These are phyloP conservation scores for Penicillium vulpinum DNA, from an alignment of 2,329 filamentous ascomycete genomes.

Conservation along the genomic window DNA sequence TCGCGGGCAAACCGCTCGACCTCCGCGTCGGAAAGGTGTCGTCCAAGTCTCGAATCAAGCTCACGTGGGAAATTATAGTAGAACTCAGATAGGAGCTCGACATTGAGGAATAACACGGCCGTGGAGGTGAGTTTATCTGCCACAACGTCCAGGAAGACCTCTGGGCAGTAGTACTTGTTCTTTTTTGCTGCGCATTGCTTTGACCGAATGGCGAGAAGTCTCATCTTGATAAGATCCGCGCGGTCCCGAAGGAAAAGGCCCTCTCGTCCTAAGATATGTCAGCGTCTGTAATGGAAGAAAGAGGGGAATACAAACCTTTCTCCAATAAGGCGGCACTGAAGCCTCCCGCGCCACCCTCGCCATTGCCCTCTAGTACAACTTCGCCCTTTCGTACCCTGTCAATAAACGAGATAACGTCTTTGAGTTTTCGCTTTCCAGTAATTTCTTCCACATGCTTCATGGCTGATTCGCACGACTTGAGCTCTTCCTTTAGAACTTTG, in stretches of 20 bases:
- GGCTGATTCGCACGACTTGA: constrained; percentile 79
- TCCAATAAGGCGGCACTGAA: constrained; percentile 85
- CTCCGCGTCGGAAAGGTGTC: constrained; percentile 74
- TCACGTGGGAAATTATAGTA: constrained; percentile 97
- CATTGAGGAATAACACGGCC: constrained; percentile 94
- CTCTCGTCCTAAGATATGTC: constrained; percentile 67
- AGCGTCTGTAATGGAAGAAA: background rate
- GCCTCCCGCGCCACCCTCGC: constrained; percentile 81
- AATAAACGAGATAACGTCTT: constrained; percentile 86
- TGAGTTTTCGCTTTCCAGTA: constrained; percentile 80
- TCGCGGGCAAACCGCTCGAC: constrained; percentile 90
- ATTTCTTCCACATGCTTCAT: constrained; percentile 71
- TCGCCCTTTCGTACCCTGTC: constrained; percentile 88
- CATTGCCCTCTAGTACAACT: constrained; percentile 78
- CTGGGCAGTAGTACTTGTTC: constrained; percentile 96
- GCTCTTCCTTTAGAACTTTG: constrained; percentile 79
- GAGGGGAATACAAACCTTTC: constrained; percentile 61
- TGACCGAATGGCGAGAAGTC: constrained; percentile 81
- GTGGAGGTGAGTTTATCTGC: constrained; percentile 93
- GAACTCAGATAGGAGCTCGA: constrained; percentile 93
- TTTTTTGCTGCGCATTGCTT: constrained; percentile 80
- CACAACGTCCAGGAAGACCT: constrained; percentile 96
- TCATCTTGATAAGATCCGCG: constrained; percentile 85
- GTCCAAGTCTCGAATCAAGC: constrained; percentile 80
- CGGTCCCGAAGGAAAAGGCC: constrained; percentile 92